Evolutionary conservation across 2,329 filamentous ascomycete genomes (phyloP), one percentile per base, ranked within the genome.

Genomic region (Colletotrichum sp.): DNA sequence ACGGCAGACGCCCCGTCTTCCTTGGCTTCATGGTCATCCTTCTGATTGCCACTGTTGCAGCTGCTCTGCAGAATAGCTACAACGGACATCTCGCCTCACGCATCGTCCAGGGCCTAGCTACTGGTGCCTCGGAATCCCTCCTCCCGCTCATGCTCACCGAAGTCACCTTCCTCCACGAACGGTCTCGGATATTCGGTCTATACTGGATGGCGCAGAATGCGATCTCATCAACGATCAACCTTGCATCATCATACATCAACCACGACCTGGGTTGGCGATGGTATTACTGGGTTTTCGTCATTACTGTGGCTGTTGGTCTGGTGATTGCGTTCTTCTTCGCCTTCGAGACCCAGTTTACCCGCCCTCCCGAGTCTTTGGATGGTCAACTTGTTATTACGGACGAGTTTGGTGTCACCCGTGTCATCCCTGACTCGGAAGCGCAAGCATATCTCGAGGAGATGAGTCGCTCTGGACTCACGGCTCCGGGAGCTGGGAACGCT

Each of bases 221-320:
- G 24, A 79, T 86, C 68, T 81, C 80, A 43, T 78, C 80, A 8
- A 77, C 74, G 3, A 80, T 86, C 32, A 83, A 82, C 26, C 79
- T 86, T 7, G 82, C 82, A 3, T 79, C 79, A 3, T 84, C 82
- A 7, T 86, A 86, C 60, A 78, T 84, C 32, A 83, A 81, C 4
- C 82, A 81, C 2, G 81, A 82, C 6, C 76, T 83, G 1, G 81
- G 82, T 2, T 86, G 85, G 85, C 79, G 84, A 48, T 87, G 84
- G 83, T 86, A 85, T 77, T 87, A 86, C 65, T 85, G 83, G 83
- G 80, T 86, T 2, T 84, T 84, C 24, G 81, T 81, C 12, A 84
- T 85, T 55, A 80, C 84, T 6, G 78, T 83, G 10, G 83, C 78
- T 10, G 68, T 82, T 7, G 83, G 84, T 2, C 78, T 86, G 10